Conservation (phyloP, 2,329 filamentous ascomycete species). For the Hawksworthiomyces lignivorus region DNA sequence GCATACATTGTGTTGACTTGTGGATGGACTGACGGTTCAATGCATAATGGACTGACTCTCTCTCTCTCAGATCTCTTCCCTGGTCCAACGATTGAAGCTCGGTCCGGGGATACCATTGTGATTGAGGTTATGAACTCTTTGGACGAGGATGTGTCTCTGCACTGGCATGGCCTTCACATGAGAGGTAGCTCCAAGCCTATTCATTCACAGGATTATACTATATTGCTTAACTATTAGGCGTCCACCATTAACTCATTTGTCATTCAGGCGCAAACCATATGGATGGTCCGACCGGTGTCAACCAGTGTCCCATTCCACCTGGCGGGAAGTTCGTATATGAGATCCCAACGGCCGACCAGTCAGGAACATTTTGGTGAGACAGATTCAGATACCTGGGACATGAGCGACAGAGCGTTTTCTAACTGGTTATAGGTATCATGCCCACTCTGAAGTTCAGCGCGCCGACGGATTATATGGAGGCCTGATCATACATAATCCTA, state of each 20-base stretch:
- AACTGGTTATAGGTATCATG: slow-evolving; percentile 55
- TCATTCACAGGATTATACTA: no score
- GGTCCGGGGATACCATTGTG: slow-evolving; percentile 36
- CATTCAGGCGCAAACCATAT: slow-evolving; percentile 41
- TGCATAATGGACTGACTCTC: no score
- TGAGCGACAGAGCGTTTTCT: no score
- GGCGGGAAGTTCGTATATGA: slow-evolving; percentile 56
- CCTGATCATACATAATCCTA: slow-evolving; percentile 54
- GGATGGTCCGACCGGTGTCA: slow-evolving; percentile 60
- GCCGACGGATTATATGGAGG: slow-evolving; percentile 57
- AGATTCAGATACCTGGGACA: no score
- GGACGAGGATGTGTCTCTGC: slow-evolving; percentile 32
- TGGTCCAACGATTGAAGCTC: slow-evolving; percentile 40
- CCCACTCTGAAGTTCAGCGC: slow-evolving; percentile 62
- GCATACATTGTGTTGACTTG: no score
- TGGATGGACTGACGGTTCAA: no score
- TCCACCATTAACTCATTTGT: no score
- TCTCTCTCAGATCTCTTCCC: slow-evolving; percentile 27
- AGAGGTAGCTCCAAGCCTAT: no score
- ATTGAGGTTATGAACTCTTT: slow-evolving; percentile 35
- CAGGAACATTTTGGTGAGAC: slow-evolving; percentile 42
- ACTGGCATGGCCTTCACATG: slow-evolving; percentile 40
- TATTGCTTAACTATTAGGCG: no score
- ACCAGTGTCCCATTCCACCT: slow-evolving; percentile 59
- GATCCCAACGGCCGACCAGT: slow-evolving; percentile 14